phyloP scores from a whole-genome alignment of 176 grass and related monocot genomes.

The Microstegium vimineum region DNA sequence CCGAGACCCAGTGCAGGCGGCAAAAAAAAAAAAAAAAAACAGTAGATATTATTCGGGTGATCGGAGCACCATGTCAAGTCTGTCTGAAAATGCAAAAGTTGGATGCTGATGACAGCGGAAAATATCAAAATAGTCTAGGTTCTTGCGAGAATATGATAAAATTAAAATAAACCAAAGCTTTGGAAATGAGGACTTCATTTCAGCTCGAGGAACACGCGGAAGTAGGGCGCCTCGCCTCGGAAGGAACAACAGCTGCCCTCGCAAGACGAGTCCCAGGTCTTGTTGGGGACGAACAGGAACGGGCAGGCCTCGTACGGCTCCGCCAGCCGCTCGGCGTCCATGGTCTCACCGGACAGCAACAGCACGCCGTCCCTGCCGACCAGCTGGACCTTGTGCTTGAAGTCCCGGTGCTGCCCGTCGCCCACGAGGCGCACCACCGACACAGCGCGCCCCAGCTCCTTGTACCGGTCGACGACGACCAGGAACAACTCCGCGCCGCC shows the following conservation, averaged over 20 bases:
- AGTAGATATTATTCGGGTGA: no score
- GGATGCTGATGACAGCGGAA: no score
- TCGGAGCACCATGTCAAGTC: no score
- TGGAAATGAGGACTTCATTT: neutral
- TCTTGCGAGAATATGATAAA: no score
- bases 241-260: no score
- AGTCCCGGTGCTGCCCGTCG: neutral
- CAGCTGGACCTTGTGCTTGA: slow-evolving; percentile 10
- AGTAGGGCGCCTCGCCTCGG: no score
- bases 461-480: neutral
- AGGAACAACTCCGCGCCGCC: neutral
- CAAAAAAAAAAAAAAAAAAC: no score
- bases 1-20: no score
- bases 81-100: no score
- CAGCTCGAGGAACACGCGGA: neutral
- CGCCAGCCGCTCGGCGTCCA: neutral
- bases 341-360: neutral
- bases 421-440: neutral
- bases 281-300: slow-evolving; percentile 14
- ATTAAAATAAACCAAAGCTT: no score
- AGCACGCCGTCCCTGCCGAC: neutral
- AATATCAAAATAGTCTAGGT: no score
- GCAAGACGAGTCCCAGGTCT: neutral
- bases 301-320: neutral
- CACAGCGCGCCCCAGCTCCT: neutral